Percentiles rank a stretch among this genome's conserved stretches.
Conservation (phyloP, 352 stramenopile species). For the Phytophthora cryptogea region DNA sequence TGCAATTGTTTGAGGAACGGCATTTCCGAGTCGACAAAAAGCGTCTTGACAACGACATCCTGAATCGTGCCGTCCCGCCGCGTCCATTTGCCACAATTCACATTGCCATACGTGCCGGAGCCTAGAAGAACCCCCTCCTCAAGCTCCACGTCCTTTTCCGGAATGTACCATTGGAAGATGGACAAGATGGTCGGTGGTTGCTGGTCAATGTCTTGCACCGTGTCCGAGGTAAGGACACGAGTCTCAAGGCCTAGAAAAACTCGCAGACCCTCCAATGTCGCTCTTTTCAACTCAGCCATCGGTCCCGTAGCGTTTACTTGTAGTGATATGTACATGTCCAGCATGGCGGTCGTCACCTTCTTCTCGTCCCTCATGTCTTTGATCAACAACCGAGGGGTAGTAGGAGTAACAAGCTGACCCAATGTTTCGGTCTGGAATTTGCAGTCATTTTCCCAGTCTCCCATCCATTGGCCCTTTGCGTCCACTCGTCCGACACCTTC, state of each 20-base stretch:
- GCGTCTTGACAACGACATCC: constrained; percentile 6
- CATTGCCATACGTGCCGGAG: background rate
- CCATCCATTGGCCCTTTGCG: background rate
- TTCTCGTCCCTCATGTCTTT: background rate
- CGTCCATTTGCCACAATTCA: background rate
- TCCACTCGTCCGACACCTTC: background rate
- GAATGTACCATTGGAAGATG: constrained; percentile 10
- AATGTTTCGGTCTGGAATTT: background rate
- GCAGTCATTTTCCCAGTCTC: background rate
- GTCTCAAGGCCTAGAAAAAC: background rate
- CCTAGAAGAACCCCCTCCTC: background rate
- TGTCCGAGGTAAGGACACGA: background rate
- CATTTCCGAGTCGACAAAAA: background rate
- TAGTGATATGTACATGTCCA: constrained; percentile 2
- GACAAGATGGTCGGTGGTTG: background rate
- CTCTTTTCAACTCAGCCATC: background rate
- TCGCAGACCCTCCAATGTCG: constrained; percentile 2
- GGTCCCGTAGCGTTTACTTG: background rate
- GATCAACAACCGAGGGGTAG: background rate
- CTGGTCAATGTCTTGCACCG: background rate
- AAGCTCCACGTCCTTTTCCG: constrained; percentile 2
- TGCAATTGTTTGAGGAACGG: constrained; percentile 28
- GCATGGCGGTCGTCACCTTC: constrained; percentile 3
- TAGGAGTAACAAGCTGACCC: background rate
- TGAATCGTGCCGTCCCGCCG: constrained; percentile 20